Evolutionary conservation across 495 filamentous ascomycete species (phyloP).

Genomic region (Penicillium tannophilum): DNA sequence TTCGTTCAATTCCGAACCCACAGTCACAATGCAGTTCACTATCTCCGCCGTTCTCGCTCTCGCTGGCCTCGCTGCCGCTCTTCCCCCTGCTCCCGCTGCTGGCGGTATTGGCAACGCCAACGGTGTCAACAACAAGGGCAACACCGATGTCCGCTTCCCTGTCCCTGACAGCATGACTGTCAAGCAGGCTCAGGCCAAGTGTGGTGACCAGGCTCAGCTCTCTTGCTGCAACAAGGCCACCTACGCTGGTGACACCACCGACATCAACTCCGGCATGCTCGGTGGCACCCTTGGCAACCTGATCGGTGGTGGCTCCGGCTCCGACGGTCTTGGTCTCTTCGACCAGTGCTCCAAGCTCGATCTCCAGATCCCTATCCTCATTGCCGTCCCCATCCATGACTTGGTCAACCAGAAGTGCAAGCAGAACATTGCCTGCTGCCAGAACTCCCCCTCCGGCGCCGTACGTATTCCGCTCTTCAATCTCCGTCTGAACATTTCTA

Average conservation of each 20-base stretch:
- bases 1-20: constrained; percentile 42
- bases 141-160: constrained; percentile 33
- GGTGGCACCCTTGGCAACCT: constrained; percentile 35
- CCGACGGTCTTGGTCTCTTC: constrained; percentile 40
- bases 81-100: constrained; percentile 19
- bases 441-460: constrained; percentile 42
- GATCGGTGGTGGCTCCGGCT: constrained; percentile 36
- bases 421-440: constrained; percentile 57
- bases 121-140: constrained; percentile 23
- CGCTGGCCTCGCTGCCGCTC: constrained; percentile 24
- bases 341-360: constrained; percentile 45
- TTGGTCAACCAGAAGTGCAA: constrained; percentile 54
- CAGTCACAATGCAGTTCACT: constrained; percentile 40
- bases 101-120: constrained; percentile 28
- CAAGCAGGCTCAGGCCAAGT: constrained; percentile 50
- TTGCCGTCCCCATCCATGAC: constrained; percentile 42
- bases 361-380: constrained; percentile 29
- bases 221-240: constrained; percentile 51
- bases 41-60: constrained; percentile 27
- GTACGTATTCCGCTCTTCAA: constrained; percentile 25
- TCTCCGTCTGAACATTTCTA: constrained; percentile 11
- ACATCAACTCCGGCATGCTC: constrained; percentile 30
- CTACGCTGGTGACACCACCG: constrained; percentile 48
- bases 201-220: constrained; percentile 52
- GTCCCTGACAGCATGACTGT: constrained; percentile 47